Evolutionary conservation across 495 filamentous ascomycete species (phyloP), one percentile per base, ranked within the genome.

Genomic region (Podospora didyma): DNA sequence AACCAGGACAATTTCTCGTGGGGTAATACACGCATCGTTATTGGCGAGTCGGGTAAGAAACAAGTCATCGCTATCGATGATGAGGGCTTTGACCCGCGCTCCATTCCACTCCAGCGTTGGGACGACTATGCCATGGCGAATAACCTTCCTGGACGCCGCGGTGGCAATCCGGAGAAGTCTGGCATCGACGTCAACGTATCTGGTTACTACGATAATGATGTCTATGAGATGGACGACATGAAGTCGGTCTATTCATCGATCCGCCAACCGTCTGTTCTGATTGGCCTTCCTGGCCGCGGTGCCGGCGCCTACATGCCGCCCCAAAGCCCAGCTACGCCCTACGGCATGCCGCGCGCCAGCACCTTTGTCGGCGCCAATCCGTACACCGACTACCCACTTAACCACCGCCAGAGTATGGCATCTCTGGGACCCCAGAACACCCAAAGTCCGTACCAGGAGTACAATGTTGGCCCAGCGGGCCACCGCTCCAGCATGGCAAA

Each of bases 1-100:
- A 93, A 96, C 67, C 91, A 96, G 70, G 94, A 98, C 74, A 90
- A 98, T 74, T 98, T 98, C 78, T 82, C 86, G 7, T 98, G 94
- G 94, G 94, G 94, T 81, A 97, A 89, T 70, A 98, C 94, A 0
- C 92, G 95, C 79, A 85, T 98, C 58, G 94, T 98, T 65, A 87
- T 97, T 61, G 92, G 89, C 34, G 94, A 98, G 67, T 89, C 91
- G 64, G 93, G 92, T 51, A 83, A 83, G 60, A 96, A 94, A 74
- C 87, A 94, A 60, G 75, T 97, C 20, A 80, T 98, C 35, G 92
- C 92, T 1, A 84, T 90, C 9, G 87, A 92, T 48, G 92, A 96
- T 56, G 90, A 94, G 61, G 81, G 79, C 7, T 98, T 94, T 67
- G 89, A 98, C 62, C 93, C 95, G 28, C 83, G 86, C 57, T 91